Conservation (phyloP, 2,329 filamentous ascomycete genomes). For the Sporothrix pseudoabietina region DNA sequence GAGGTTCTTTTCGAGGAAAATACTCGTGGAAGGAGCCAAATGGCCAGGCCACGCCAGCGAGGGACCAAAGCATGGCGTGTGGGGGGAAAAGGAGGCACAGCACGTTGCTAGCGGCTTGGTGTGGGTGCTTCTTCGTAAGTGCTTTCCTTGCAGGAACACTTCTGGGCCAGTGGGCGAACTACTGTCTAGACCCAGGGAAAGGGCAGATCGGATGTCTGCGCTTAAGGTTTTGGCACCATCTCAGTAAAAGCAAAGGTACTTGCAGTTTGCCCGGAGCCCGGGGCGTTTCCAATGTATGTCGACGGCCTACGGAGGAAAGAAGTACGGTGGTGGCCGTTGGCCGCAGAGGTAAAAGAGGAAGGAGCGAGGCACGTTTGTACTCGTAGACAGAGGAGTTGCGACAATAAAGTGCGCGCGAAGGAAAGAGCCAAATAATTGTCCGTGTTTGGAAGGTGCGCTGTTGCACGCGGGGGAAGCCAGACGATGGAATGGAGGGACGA, state of each 20-base stretch:
- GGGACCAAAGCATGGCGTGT: not conserved
- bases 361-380: not conserved
- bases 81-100: constrained; percentile 25
- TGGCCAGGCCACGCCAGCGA: not conserved
- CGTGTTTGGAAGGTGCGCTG: constrained; percentile 23
- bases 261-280: not conserved
- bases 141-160: not conserved
- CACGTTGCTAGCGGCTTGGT: constrained; percentile 22
- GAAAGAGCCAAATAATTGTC: not conserved
- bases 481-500: not conserved
- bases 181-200: not conserved
- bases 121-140: not conserved
- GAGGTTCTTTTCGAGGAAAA: not conserved
- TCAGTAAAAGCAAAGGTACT: not conserved
- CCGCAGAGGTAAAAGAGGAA: not conserved
- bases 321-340: not conserved
- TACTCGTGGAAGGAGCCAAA: not conserved
- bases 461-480: not conserved
- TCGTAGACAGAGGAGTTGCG: not conserved
- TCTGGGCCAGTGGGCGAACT: not conserved
- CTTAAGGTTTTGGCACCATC: constrained; percentile 16
- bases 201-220: constrained; percentile 13
- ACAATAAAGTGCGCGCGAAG: constrained; percentile 12
- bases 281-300: not conserved
- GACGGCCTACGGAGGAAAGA: not conserved